Percentiles rank a stretch among this genome's conserved stretches.
Evolutionary conservation across 192 early-diverging fungal genomes (phyloP).

Genomic region (Funneliformis mosseae): DNA sequence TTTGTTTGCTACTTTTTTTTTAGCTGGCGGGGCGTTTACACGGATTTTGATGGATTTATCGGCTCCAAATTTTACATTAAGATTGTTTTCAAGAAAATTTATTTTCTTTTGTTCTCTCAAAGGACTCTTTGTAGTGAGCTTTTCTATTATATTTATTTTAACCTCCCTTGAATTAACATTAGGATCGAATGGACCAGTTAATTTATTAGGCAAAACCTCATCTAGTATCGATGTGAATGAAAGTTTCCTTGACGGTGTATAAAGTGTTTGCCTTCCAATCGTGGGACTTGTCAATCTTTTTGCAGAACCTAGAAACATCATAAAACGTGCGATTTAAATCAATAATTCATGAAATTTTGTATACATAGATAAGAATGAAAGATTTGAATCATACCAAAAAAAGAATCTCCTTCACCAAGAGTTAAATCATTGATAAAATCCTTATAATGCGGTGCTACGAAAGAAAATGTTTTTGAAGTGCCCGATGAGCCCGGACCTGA

Average conservation of each 20-base stretch:
- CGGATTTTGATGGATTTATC: too few species aligned
- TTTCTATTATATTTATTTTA: neutral
- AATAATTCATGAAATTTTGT: too few species aligned
- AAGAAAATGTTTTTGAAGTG: neutral
- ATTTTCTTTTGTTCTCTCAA: too few species aligned
- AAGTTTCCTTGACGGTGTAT: neutral
- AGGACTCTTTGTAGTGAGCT: neutral
- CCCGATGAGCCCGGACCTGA: neutral
- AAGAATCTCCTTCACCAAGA: constrained; percentile 20
- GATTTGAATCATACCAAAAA: neutral
- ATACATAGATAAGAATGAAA: neutral
- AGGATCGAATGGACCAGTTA: neutral
- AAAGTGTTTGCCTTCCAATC: neutral
- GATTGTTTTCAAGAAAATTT: too few species aligned
- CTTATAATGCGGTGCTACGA: neutral
- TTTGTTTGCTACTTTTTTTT: too few species aligned
- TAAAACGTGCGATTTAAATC: neutral
- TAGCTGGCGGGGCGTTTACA: too few species aligned
- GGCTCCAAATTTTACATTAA: too few species aligned
- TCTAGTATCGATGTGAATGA: neutral
- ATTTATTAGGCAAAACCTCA: neutral
- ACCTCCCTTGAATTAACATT: neutral
- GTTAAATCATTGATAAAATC: constrained; percentile 2
- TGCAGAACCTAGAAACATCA: neutral
- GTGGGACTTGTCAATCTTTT: neutral